Percentiles rank a stretch among this genome's conserved stretches.
phyloP scores from a whole-genome alignment of 2,329 filamentous ascomycete genomes.

The Exophiala sp. region DNA sequence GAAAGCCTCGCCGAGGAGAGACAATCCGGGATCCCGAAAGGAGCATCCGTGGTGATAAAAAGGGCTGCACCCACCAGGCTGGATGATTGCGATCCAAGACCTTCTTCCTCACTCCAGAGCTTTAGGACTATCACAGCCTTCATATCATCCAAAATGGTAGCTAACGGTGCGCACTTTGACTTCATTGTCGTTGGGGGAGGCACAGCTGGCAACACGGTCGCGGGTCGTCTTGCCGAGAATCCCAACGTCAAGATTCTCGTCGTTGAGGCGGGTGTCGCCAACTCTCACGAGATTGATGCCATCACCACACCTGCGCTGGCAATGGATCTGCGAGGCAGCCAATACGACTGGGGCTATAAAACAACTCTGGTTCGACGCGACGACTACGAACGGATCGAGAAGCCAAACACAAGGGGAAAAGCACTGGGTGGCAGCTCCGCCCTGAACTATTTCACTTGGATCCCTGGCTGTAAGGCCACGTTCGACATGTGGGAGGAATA shows the following conservation, averaged over 20 bases:
- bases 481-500: conserved; percentile 49
- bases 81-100: too few species aligned
- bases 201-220: conserved; percentile 47
- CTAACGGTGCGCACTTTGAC: conserved; percentile 22
- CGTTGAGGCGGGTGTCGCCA: conserved; percentile 38
- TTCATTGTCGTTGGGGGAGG: conserved; percentile 32
- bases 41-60: too few species aligned
- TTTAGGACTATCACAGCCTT: too few species aligned
- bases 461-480: conserved; percentile 52
- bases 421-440: conserved; percentile 54
- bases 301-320: conserved; percentile 51
- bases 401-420: conserved; percentile 58
- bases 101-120: too few species aligned
- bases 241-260: conserved; percentile 42
- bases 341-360: conserved; percentile 53
- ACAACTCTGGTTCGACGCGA: conserved; percentile 54
- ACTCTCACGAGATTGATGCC: conserved; percentile 46
- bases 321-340: conserved; percentile 50
- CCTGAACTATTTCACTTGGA: conserved; percentile 61
- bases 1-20: too few species aligned
- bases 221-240: conserved; percentile 49
- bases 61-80: too few species aligned
- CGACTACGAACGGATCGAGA: conserved; percentile 57
- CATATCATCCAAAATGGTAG: too few species aligned
- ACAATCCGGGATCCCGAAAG: too few species aligned